Evolutionary conservation across 305 asterid species (phyloP).

Genomic region (Euphrasia arctica): DNA sequence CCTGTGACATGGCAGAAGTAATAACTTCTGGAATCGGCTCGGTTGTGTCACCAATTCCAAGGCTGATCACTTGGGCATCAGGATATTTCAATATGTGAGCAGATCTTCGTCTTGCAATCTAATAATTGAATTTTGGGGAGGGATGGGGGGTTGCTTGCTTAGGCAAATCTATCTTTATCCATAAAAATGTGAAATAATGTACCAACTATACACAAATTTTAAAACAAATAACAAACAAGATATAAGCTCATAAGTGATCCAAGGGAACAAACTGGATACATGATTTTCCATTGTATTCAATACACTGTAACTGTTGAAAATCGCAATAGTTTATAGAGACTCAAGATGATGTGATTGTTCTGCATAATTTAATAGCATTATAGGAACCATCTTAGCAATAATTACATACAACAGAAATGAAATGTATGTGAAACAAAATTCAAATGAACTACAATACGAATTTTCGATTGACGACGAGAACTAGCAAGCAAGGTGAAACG

Average conservation of each 20-base stretch:
- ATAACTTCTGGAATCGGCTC: constrained; percentile 95
- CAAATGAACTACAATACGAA: no score
- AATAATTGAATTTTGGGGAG: constrained; percentile 15
- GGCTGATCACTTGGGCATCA: constrained; percentile 91
- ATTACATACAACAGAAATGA: not conserved
- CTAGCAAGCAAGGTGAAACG: not conserved
- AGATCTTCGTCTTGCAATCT: constrained; percentile 84
- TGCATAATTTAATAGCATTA: not conserved
- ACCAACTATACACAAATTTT: constrained; percentile 3
- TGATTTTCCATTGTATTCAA: not conserved
- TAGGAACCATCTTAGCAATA: not conserved
- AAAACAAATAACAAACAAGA: not conserved
- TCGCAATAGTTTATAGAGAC: not conserved
- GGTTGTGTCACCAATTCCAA: constrained; percentile 98
- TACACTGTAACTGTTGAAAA: constrained; percentile 8
- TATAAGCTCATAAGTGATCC: not conserved
- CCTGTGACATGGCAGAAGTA: constrained; percentile 89
- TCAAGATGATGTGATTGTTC: constrained; percentile 1
- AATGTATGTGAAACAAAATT: no score
- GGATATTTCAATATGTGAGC: constrained; percentile 81
- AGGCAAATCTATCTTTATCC: constrained; percentile 11
- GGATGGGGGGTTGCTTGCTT: no score
- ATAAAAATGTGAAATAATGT: constrained; percentile 15
- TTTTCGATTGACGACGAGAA: constrained; percentile 1
- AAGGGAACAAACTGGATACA: constrained; percentile 7